Conservation (phyloP, 352 stramenopile genomes). For the Globisporangium camurandrum region DNA sequence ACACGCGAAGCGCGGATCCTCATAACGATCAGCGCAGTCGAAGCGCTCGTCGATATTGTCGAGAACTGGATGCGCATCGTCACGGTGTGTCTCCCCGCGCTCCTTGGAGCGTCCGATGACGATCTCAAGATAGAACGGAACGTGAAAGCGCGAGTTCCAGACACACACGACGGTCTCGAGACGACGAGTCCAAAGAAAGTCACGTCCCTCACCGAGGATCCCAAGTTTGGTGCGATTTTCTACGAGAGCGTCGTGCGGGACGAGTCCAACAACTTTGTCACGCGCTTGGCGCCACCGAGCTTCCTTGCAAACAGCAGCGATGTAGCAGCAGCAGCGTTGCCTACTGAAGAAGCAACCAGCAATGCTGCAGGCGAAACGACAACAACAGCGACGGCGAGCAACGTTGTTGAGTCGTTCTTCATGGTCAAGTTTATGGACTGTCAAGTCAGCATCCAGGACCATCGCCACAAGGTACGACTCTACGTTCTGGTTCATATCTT, state of each 20-base stretch:
- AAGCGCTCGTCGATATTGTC: constrained; percentile 54
- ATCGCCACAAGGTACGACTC: constrained; percentile 36
- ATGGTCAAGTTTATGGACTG: constrained; percentile 72
- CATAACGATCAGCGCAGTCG: constrained; percentile 48
- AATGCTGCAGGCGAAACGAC: not conserved
- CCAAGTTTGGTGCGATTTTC: constrained; percentile 61
- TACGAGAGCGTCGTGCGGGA: constrained; percentile 22
- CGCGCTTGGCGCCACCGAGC: not conserved
- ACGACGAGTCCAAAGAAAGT: constrained; percentile 44
- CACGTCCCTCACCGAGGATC: constrained; percentile 61
- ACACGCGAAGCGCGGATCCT: constrained; percentile 50
- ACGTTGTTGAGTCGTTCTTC: constrained; percentile 45
- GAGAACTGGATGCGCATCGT: constrained; percentile 59
- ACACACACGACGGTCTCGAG: not conserved
- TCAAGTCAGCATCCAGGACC: constrained; percentile 73
- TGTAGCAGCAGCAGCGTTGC: not conserved
- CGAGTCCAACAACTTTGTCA: constrained; percentile 12
- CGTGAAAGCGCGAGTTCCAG: not conserved
- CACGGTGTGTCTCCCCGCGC: constrained; percentile 31
- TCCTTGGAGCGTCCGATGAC: constrained; percentile 13
- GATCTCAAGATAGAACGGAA: not conserved
- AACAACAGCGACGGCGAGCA: not conserved
- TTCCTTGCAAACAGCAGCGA: constrained; percentile 1
- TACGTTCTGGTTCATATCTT: not conserved
- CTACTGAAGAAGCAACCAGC: too few species aligned